These are phyloP conservation scores for Xylaria palmicola DNA, from an alignment of 495 filamentous ascomycete species.

Conservation along the genomic window DNA sequence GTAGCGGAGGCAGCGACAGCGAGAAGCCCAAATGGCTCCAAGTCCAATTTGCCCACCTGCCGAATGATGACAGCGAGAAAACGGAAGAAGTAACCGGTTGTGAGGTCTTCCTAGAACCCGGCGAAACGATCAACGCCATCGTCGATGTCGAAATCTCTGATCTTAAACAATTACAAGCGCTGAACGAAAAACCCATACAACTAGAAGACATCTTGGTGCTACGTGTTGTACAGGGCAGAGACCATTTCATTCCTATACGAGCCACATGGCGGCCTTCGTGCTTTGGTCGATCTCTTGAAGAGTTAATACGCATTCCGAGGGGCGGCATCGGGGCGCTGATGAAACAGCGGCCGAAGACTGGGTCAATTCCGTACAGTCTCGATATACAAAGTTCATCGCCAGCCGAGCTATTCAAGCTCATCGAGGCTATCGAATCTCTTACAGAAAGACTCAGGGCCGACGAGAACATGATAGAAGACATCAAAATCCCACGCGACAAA, in stretches of 20 bases:
- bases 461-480: slow-evolving; percentile 73
- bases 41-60: slow-evolving; percentile 56
- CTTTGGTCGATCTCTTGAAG: slow-evolving; percentile 79
- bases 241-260: slow-evolving; percentile 84
- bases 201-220: slow-evolving; percentile 88
- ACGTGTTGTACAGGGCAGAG: slow-evolving; percentile 78
- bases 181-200: slow-evolving; percentile 66
- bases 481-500: slow-evolving; percentile 53
- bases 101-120: slow-evolving; percentile 69
- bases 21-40: slow-evolving; percentile 61
- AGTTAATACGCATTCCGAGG: slow-evolving; percentile 81
- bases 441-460: slow-evolving; percentile 76
- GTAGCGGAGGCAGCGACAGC: slow-evolving; percentile 40
- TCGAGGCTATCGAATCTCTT: slow-evolving; percentile 75
- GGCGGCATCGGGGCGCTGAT: slow-evolving; percentile 60
- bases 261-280: slow-evolving; percentile 78
- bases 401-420: slow-evolving; percentile 82
- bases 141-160: slow-evolving; percentile 63
- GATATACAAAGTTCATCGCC: slow-evolving; percentile 56
- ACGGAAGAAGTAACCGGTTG: slow-evolving; percentile 37
- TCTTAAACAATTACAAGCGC: slow-evolving; percentile 58
- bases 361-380: slow-evolving; percentile 44
- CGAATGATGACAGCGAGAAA: slow-evolving; percentile 9
- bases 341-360: slow-evolving; percentile 28
- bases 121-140: slow-evolving; percentile 71